Evolutionary conservation across 768 basidiomycete genomes (phyloP), one percentile per base, ranked within the genome.

Genomic region (Amanita pseudoporphyria): DNA sequence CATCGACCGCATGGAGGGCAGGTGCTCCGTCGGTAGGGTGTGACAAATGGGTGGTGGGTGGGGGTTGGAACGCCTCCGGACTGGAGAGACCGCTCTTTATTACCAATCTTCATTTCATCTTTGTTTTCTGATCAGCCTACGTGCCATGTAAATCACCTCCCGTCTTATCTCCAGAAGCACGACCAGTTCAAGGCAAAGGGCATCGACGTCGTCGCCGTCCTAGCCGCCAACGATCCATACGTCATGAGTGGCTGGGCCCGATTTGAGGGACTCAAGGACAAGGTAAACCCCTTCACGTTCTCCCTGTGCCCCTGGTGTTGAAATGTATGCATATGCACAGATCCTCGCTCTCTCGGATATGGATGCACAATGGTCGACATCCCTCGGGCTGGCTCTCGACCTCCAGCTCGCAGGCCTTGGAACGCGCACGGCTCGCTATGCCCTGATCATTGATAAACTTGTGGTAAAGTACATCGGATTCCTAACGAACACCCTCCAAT

Each of bases 171-270:
- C 56, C 60, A 75, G 57, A 78, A 81, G 52, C 83, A 79, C 64
- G 78, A 81, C 36, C 72, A 83, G 58, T 82, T 87, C 77, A 82
- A 80, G 67, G 74, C 74, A 26, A 90, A 87, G 63, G 90, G 87
- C 19, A 72, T 89, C 55, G 78, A 82, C 55, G 71, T 81, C 42
- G 71, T 89, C 54, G 83, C 81, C 51, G 80, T 93, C 52, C 61
- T 84, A 57, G 75, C 82, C 22, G 82, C 86, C 52, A 93, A 93
- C 62, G 91, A 93, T 61, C 71, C 77, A 7, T 91, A 84, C 63
- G 84, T 87, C 51, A 77, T 78, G 67, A 78, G 76, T 57, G 84
- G 74, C 48, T 83, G 77, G 82, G 75, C 66, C 33, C 70, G 78
- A 21, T 68, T 76, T 24, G 72, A 76, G 53, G 75, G 74, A 6